A percentile compares a stretch with the other conserved stretches of the same genome.
These are phyloP conservation scores for Cystobasidium pallidum DNA, from an alignment of 1,284 basidiomycete genomes.

Conservation along the genomic window DNA sequence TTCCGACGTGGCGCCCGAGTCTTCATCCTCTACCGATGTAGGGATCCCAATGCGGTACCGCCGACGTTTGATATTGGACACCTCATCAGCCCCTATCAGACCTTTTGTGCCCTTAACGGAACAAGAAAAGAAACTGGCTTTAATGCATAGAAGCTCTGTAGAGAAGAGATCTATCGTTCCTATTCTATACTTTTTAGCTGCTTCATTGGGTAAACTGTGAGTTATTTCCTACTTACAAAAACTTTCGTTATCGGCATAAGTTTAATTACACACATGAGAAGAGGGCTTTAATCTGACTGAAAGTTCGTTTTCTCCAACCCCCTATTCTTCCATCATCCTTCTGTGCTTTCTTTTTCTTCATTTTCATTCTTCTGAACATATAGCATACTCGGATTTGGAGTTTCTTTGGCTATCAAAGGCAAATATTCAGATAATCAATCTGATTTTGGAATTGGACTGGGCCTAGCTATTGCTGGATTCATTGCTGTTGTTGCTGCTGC, in stretches of 20 bases:
- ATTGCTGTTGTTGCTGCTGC: conserved; percentile 34
- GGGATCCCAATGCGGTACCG: neutral
- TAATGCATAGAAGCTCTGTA: conserved; percentile 11
- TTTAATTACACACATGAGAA: neutral
- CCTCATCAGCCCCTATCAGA: conserved; percentile 5
- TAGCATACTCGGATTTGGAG: conserved; percentile 30
- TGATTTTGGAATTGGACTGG: conserved; percentile 30
- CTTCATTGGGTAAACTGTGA: conserved; percentile 35
- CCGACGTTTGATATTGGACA: neutral
- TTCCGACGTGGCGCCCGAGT: neutral
- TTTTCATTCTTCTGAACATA: too few relatives aligned
- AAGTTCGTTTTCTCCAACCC: too few relatives aligned
- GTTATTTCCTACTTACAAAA: neutral
- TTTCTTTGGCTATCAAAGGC: conserved; percentile 28
- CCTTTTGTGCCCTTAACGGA: conserved; percentile 17
- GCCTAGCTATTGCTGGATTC: conserved; percentile 23
- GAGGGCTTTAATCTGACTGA: too few relatives aligned
- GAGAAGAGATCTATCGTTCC: conserved; percentile 31
- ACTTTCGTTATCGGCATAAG: too few relatives aligned
- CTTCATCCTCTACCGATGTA: too few relatives aligned
- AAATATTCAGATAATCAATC: conserved; percentile 5
- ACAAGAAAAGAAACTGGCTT: conserved; percentile 21
- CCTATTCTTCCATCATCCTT: neutral
- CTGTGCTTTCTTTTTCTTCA: neutral
- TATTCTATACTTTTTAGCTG: conserved; percentile 33